Evolutionary conservation across 768 basidiomycete species (phyloP).

Genomic region (Ramaria rubella): DNA sequence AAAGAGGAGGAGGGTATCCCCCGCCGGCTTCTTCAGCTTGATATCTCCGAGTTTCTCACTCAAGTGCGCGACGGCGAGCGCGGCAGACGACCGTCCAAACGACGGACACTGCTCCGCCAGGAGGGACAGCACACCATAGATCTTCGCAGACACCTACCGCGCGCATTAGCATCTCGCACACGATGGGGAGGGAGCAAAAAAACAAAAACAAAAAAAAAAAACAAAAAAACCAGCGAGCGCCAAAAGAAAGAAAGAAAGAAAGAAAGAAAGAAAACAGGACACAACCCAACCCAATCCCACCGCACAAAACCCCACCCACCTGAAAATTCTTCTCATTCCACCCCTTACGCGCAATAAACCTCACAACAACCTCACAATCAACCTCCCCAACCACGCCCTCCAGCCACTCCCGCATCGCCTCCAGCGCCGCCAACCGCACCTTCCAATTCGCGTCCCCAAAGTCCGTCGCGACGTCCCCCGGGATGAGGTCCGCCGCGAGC

Average conservation of each 20-base stretch:
- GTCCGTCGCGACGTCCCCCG: slow-evolving; percentile 59
- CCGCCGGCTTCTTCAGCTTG: slow-evolving; percentile 95
- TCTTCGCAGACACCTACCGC: slow-evolving; percentile 77
- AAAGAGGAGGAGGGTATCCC: slow-evolving; percentile 75
- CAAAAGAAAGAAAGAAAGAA: slow-evolving; percentile 10
- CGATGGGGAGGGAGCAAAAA: not conserved
- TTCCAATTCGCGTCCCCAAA: slow-evolving; percentile 94
- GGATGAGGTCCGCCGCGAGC: slow-evolving; percentile 66
- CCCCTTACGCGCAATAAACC: slow-evolving; percentile 85
- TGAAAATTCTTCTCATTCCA: slow-evolving; percentile 99
- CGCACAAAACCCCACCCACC: slow-evolving; percentile 38
- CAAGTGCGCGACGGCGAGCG: slow-evolving; percentile 73
- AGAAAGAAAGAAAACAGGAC: not conserved
- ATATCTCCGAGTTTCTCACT: slow-evolving; percentile 93
- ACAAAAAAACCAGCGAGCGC: too few species aligned
- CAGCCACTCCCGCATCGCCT: slow-evolving; percentile 81
- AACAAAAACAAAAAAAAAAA: too few species aligned
- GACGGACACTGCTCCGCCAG: slow-evolving; percentile 75
- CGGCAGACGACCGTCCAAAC: slow-evolving; percentile 81
- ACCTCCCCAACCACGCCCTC: slow-evolving; percentile 56
- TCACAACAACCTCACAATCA: slow-evolving; percentile 84
- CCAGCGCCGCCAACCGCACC: slow-evolving; percentile 75
- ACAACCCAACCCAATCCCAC: not conserved
- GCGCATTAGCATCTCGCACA: slow-evolving; percentile 11
- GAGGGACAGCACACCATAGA: slow-evolving; percentile 68